These are phyloP conservation scores for Euphorbia lathyris DNA, from an alignment of 345 rosid genomes.

Conservation along the genomic window DNA sequence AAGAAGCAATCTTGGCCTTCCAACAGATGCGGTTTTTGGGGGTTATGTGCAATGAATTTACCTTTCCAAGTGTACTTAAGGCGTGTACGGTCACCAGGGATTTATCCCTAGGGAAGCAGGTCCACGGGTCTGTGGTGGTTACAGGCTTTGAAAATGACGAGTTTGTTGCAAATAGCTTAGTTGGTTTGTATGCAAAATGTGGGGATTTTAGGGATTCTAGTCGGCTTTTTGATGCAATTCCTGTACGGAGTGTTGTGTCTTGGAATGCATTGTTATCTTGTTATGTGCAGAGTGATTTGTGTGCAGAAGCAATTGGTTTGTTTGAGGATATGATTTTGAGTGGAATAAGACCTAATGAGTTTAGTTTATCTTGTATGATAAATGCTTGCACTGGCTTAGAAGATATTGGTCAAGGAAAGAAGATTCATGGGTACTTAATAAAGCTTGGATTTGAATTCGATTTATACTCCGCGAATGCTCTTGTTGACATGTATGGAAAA, in stretches of 20 bases:
- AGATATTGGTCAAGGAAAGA: conserved; percentile 43
- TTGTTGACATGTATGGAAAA: conserved; percentile 72
- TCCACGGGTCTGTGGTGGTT: conserved; percentile 50
- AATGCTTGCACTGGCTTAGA: conserved; percentile 52
- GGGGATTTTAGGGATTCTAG: conserved; percentile 44
- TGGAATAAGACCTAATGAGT: conserved; percentile 55
- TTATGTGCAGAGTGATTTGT: conserved; percentile 45
- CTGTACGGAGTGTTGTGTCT: conserved; percentile 44
- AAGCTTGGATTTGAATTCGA: conserved; percentile 50
- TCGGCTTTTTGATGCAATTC: conserved; percentile 46
- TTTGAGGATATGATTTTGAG: conserved; percentile 47
- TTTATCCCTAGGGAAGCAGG: conserved; percentile 50
- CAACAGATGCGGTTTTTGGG: conserved; percentile 46
- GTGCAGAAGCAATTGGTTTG: conserved; percentile 39
- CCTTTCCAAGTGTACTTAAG: conserved; percentile 58
- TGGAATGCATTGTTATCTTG: conserved; percentile 62
- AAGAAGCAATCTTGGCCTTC: conserved; percentile 43
- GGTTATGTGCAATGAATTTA: conserved; percentile 49
- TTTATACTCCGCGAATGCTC: conserved; percentile 53
- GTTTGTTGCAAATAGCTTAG: conserved; percentile 54
- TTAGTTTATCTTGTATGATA: conserved; percentile 53
- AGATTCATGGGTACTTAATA: conserved; percentile 44
- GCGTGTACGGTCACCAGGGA: conserved; percentile 43
- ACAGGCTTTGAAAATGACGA: conserved; percentile 55
- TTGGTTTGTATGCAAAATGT: conserved; percentile 57